These are phyloP conservation scores for Capsicum chinense DNA, from an alignment of 257 asterid species.

Conservation along the genomic window DNA sequence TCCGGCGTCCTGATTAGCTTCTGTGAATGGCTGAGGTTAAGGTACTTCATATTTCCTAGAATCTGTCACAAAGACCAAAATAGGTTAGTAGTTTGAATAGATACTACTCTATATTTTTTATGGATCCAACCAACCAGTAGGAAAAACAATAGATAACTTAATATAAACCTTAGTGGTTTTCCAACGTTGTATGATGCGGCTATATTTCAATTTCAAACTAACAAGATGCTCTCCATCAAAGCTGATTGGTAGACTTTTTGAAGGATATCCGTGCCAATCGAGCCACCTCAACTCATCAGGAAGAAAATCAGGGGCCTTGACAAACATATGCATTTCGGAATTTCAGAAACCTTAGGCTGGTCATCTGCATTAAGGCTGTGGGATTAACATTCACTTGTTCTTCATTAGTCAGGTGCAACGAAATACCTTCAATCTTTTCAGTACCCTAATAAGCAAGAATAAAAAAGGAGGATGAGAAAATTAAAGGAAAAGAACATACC, in stretches of 20 bases:
- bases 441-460: conserved; percentile 14
- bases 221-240: conserved; percentile 27
- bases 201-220: conserved; percentile 12
- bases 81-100: neutral
- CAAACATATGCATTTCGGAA: conserved; percentile 24
- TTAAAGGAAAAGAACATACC: neutral
- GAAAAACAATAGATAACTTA: too few species aligned
- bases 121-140: too few species aligned
- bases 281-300: conserved; percentile 30
- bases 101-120: too few species aligned
- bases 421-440: conserved; percentile 26
- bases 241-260: neutral
- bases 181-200: conserved; percentile 31
- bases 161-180: conserved; percentile 12
- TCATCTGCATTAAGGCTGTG: conserved; percentile 12
- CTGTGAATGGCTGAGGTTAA: conserved; percentile 38
- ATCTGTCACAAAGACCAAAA: neutral
- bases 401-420: neutral
- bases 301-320: conserved; percentile 18
- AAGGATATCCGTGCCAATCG: conserved; percentile 31
- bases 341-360: conserved; percentile 34
- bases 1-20: conserved; percentile 29
- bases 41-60: conserved; percentile 26
- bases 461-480: neutral
- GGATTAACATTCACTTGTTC: neutral